Evolutionary conservation across 345 rosid species (phyloP).

Genomic region (Boechera stricta): DNA sequence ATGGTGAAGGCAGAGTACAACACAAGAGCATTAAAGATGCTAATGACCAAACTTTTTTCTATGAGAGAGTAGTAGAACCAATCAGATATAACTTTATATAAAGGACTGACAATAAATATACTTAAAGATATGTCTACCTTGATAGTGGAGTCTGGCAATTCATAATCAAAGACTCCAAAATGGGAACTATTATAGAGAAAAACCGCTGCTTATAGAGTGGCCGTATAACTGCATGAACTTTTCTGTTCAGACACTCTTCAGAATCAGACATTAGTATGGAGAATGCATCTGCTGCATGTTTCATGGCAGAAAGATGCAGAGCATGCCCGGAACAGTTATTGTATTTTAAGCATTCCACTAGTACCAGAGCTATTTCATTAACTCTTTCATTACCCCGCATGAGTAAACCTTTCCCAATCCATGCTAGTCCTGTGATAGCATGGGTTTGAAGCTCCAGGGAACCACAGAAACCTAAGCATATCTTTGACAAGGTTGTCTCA

Average conservation of each 20-base stretch:
- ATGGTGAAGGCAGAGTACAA: constrained; percentile 6
- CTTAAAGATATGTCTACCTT: constrained; percentile 49
- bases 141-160: constrained; percentile 56
- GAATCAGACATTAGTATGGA: constrained; percentile 78
- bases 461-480: constrained; percentile 50
- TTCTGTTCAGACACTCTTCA: constrained; percentile 66
- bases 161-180: constrained; percentile 65
- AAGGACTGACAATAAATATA: constrained; percentile 4
- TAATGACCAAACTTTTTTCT: not conserved
- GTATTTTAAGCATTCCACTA: constrained; percentile 64
- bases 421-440: constrained; percentile 78
- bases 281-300: constrained; percentile 86
- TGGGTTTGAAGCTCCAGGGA: constrained; percentile 54
- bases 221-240: constrained; percentile 72
- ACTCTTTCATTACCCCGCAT: constrained; percentile 86
- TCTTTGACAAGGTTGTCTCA: constrained; percentile 45
- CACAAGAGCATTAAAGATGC: not conserved
- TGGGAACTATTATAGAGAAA: constrained; percentile 71
- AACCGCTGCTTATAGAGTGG: constrained; percentile 95
- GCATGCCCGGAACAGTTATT: constrained; percentile 40
- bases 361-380: constrained; percentile 60
- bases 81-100: constrained; percentile 8
- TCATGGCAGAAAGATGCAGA: constrained; percentile 53
- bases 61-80: constrained; percentile 2
- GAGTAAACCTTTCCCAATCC: constrained; percentile 96